These are phyloP conservation scores for Gillenia trifoliata DNA, from an alignment of 306 rosid genomes.

Conservation along the genomic window DNA sequence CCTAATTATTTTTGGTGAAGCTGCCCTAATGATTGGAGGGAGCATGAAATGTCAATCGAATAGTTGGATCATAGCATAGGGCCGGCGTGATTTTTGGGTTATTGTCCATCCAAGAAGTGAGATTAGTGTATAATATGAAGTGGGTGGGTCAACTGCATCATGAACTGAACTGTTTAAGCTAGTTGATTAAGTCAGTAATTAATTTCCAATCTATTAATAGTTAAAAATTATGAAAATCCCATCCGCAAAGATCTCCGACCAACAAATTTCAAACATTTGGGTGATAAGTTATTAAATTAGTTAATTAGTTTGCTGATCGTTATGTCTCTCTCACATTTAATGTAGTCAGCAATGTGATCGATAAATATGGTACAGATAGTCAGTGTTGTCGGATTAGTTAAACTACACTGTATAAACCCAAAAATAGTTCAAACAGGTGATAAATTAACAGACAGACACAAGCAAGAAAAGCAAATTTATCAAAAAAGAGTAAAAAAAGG, in stretches of 20 bases:
- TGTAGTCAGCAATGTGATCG: not conserved
- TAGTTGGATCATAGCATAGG: constrained; percentile 18
- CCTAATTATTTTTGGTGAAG: not conserved
- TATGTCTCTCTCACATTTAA: not conserved
- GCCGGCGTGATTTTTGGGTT: constrained; percentile 59
- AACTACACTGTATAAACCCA: not conserved
- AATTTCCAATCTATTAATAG: not conserved
- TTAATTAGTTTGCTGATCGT: not conserved
- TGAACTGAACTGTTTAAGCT: constrained; percentile 34
- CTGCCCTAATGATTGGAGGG: constrained; percentile 37
- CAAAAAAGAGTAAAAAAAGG: not conserved
- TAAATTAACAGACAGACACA: not conserved
- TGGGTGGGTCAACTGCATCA: constrained; percentile 60
- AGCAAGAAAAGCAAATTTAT: constrained; percentile 14
- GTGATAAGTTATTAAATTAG: constrained; percentile 1
- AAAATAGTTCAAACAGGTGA: not conserved
- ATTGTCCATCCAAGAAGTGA: constrained; percentile 37
- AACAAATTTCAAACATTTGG: not conserved
- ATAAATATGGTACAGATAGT: not conserved
- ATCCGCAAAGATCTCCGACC: constrained; percentile 27
- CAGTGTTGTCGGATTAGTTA: not conserved
- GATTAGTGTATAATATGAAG: constrained; percentile 24
- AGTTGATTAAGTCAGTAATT: not conserved
- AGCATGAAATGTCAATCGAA: constrained; percentile 19
- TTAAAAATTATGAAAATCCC: not conserved